phyloP scores from a whole-genome alignment of 202 grass and related monocot genomes.

The Schoenoplectus tabernaemontani region DNA sequence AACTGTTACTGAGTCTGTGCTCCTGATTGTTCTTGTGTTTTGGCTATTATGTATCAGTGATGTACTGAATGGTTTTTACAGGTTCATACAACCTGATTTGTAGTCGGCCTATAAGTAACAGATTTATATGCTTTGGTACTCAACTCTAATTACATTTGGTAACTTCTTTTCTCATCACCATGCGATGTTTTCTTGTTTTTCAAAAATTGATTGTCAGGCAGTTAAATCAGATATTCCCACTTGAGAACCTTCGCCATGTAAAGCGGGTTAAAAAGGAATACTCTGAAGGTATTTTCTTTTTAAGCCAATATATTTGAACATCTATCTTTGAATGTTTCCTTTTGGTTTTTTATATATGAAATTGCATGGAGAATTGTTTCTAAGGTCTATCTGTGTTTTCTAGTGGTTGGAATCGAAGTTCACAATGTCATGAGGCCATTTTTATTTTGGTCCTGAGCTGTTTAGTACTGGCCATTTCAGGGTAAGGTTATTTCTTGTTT shows the following conservation, averaged over 20 bases:
- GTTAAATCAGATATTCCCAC: constrained; percentile 60
- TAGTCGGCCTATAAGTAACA: not conserved
- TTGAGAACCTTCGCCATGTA: constrained; percentile 79
- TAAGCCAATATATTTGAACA: not conserved
- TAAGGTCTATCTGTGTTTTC: not conserved
- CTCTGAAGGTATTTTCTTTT: constrained; percentile 11
- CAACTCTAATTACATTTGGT: not conserved
- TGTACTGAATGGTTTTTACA: not conserved
- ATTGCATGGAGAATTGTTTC: not conserved
- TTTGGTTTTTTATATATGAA: not conserved
- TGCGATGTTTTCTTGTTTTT: not conserved
- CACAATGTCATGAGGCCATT: not conserved
- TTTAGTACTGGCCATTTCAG: not conserved
- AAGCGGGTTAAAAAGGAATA: constrained; percentile 43
- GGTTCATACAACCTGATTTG: not conserved
- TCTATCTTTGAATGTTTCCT: not conserved
- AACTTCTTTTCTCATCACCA: not conserved
- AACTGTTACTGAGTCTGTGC: not conserved
- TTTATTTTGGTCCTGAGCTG: not conserved
- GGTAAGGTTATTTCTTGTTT: not conserved
- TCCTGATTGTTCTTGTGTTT: not conserved
- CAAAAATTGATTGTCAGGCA: constrained; percentile 42
- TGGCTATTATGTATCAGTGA: not conserved
- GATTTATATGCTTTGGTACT: not conserved
- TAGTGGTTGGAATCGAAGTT: not conserved